Evolutionary conservation across 805 yeast species (phyloP), one percentile per base, ranked within the genome.

Genomic region (Lipomyces japonicus): DNA sequence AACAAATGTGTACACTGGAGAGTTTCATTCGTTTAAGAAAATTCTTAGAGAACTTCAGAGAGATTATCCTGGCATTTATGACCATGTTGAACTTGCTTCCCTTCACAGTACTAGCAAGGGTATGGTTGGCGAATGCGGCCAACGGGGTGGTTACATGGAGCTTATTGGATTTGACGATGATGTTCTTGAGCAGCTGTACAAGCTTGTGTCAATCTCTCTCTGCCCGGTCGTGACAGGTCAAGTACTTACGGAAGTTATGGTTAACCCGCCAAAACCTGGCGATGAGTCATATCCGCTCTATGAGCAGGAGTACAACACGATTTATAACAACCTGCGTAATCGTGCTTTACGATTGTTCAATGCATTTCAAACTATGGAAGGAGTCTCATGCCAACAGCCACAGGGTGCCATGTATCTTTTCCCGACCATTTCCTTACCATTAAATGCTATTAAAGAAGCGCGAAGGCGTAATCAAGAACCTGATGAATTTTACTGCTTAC

Each of bases 121-220:
- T 68, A 88, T 89, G 61, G 78, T 88, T 56, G 99, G 98, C 56
- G 99, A 93, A 71, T 93, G 99, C 76, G 99, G 99, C 53, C 98
- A 93, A 73, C 82, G 99, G 71, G 99, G 97, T 62, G 99, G 99
- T 4, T 93, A 90, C 74, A 86, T 93, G 93, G 99, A 93, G 70
- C 71, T 90, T 5, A 77, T 83, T 9, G 96, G 96, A 1, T 86
- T 93, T 69, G 72, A 76, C 12, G 74, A 73, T 2, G 89, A 84
- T 39, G 82, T 90, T 16, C 71, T 75, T 61, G 85, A 79, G 26
- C 77, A 86, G 48, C 75, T 93, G 46, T 75, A 84, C 68, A 93
- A 93, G 71, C 73, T 95, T 60, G 95, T 95, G 16, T 85, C 95
- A 10, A 89, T 93, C 59, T 83, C 93, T 26, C 75, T 93, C 48